Percentiles rank a stretch among this genome's conserved stretches.
Conservation (phyloP, 352 stramenopile genomes). For the Pythium scleroteichum region DNA sequence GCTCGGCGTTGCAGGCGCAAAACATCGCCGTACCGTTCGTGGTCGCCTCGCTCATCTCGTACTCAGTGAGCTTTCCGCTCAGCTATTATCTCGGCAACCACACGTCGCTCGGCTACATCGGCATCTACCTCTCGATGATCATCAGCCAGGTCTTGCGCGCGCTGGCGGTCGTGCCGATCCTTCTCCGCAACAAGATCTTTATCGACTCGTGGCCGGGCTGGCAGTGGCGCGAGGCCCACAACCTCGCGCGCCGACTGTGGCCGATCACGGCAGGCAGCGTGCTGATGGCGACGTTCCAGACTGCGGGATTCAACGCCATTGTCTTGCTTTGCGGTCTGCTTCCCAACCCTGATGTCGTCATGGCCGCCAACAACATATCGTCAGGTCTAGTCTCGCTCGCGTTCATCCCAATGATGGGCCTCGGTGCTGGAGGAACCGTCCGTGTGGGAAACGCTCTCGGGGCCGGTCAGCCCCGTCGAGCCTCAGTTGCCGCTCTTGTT, state of each 20-base stretch:
- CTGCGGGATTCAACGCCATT: constrained; percentile 44
- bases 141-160: constrained; percentile 34
- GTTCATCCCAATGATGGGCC: constrained; percentile 51
- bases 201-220: constrained; percentile 31
- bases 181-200: constrained; percentile 35
- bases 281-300: constrained; percentile 51
- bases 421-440: constrained; percentile 48
- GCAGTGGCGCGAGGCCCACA: constrained; percentile 18
- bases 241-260: background rate
- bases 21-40: constrained; percentile 38
- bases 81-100: constrained; percentile 42
- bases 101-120: constrained; percentile 38
- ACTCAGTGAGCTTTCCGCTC: constrained; percentile 19
- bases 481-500: constrained; percentile 25
- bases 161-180: constrained; percentile 33
- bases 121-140: constrained; percentile 30
- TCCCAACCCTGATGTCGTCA: constrained; percentile 48
- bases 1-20: constrained; percentile 44
- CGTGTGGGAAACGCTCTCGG: constrained; percentile 56
- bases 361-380: constrained; percentile 57
- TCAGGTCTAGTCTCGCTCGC: constrained; percentile 38
- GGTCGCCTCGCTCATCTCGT: constrained; percentile 25
- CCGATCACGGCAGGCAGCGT: constrained; percentile 40
- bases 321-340: constrained; percentile 48
- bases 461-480: constrained; percentile 42